Conservation (phyloP, 805 yeast genomes). For the Maudiozyma barnettii region DNA sequence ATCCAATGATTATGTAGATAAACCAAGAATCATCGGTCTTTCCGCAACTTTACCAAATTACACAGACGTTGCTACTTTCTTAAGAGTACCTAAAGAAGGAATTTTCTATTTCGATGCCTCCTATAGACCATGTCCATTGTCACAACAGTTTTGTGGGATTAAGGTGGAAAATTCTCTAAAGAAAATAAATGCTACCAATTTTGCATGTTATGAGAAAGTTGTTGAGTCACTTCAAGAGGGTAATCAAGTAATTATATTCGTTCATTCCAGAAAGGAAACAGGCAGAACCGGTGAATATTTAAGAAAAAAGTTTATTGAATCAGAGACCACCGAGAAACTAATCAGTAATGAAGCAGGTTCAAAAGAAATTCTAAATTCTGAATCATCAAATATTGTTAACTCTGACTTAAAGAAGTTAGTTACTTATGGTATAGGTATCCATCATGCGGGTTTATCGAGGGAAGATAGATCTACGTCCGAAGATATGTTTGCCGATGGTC, state of each 20-base stretch:
- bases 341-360: conserved; percentile 45
- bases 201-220: conserved; percentile 78
- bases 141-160: conserved; percentile 80
- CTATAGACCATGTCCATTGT: conserved; percentile 86
- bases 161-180: conserved; percentile 76
- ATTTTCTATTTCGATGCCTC: conserved; percentile 74
- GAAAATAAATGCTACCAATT: conserved; percentile 74
- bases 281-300: conserved; percentile 71
- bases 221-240: conserved; percentile 50
- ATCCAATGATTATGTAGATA: conserved; percentile 31
- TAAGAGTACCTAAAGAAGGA: conserved; percentile 56
- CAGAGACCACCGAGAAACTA: conserved; percentile 38
- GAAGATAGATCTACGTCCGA: conserved; percentile 71
- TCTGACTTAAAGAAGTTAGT: conserved; percentile 48
- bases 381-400: conserved; percentile 48
- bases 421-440: conserved; percentile 73
- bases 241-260: conserved; percentile 81
- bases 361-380: conserved; percentile 52
- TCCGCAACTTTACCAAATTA: conserved; percentile 93
- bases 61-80: conserved; percentile 72
- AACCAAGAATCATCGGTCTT: conserved; percentile 68
- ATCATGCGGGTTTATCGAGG: conserved; percentile 80
- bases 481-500: conserved; percentile 81
- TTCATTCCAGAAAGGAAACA: conserved; percentile 90
- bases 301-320: conserved; percentile 49